A percentile compares a stretch with the other conserved stretches of the same genome.
Conservation (phyloP, 306 rosid species). For the Argentina anserina region DNA sequence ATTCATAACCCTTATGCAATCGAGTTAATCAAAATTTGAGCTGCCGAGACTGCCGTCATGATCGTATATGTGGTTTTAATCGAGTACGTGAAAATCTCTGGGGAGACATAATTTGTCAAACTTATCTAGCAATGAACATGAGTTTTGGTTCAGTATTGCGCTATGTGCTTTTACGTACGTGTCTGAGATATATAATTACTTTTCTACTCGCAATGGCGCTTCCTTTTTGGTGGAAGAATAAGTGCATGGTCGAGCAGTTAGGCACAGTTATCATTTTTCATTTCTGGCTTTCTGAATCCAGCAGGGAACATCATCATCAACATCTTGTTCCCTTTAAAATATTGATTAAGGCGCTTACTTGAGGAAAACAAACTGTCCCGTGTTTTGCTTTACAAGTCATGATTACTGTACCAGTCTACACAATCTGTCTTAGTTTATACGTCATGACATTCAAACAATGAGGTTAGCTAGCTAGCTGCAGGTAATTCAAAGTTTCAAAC, state of each 20-base stretch:
- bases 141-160: neutral
- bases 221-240: neutral
- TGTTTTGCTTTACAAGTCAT: neutral
- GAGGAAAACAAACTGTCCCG: constrained; percentile 4
- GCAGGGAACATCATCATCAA: constrained; percentile 12
- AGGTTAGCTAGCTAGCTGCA: neutral
- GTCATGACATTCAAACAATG: neutral
- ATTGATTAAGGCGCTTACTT: neutral
- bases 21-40: neutral
- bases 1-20: neutral
- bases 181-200: neutral
- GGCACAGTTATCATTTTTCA: constrained; percentile 17
- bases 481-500: neutral
- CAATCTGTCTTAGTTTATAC: neutral
- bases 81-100: neutral
- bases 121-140: neutral
- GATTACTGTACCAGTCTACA: neutral
- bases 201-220: neutral
- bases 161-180: neutral
- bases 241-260: constrained; percentile 16
- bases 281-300: neutral
- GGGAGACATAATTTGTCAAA: neutral
- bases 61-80: neutral
- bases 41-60: neutral
- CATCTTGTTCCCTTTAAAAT: neutral